A percentile compares a stretch with the other conserved stretches of the same genome.
These are phyloP conservation scores for Boletus pseudo-olivaceus DNA, from an alignment of 768 basidiomycete species.

Conservation along the genomic window DNA sequence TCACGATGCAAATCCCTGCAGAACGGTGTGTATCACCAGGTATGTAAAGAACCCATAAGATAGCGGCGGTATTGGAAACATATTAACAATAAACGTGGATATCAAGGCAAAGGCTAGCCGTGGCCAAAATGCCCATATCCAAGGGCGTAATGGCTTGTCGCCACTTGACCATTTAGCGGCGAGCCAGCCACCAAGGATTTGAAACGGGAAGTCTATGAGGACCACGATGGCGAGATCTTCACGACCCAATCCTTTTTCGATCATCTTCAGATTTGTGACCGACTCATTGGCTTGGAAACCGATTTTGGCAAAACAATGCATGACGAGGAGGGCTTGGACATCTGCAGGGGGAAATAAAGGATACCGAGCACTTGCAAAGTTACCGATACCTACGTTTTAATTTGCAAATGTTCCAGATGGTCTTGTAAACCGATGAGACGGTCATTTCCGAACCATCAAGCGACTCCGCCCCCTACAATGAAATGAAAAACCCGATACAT, in stretches of 20 bases:
- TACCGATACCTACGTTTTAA: constrained; percentile 63
- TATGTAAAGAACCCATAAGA: constrained; percentile 74
- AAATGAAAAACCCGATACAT: background rate
- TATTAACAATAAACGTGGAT: constrained; percentile 74
- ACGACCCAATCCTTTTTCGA: constrained; percentile 93
- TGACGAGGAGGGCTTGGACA: constrained; percentile 78
- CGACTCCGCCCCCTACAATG: constrained; percentile 65
- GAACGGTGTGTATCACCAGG: constrained; percentile 76
- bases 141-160: constrained; percentile 74
- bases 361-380: background rate
- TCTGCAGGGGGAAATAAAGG: constrained; percentile 46
- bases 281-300: constrained; percentile 95
- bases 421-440: constrained; percentile 84
- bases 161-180: constrained; percentile 90
- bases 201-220: constrained; percentile 96
- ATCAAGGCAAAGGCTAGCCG: constrained; percentile 70
- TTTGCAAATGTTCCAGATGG: constrained; percentile 92
- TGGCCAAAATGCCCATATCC: constrained; percentile 91
- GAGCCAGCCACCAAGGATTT: constrained; percentile 91
- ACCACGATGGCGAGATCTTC: constrained; percentile 96
- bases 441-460: constrained; percentile 83
- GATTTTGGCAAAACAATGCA: constrained; percentile 91
- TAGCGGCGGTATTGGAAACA: constrained; percentile 78
- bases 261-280: constrained; percentile 85
- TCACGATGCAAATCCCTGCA: constrained; percentile 83